phyloP scores from a whole-genome alignment of 2,329 filamentous ascomycete genomes.

The Arachnomyces sp. region DNA sequence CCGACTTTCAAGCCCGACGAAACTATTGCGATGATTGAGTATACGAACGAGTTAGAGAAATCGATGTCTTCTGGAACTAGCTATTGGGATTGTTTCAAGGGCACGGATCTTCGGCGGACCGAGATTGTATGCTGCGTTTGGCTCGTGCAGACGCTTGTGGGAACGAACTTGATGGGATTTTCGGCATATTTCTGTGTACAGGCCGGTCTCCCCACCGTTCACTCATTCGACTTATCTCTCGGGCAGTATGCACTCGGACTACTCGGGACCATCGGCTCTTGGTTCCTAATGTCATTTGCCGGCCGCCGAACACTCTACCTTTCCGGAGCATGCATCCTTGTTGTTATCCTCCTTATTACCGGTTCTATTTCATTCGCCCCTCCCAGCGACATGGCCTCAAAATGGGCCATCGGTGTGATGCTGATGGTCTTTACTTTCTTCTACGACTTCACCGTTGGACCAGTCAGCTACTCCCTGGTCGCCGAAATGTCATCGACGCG shows the following conservation, averaged over 20 bases:
- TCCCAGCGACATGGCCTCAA: conserved; percentile 18
- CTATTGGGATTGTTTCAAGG: conserved; percentile 24
- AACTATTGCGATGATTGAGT: conserved; percentile 29
- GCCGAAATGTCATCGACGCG: conserved; percentile 48
- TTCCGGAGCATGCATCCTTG: conserved; percentile 16
- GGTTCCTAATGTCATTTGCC: conserved; percentile 32
- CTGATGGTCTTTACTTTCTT: conserved; percentile 46
- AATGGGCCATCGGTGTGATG: conserved; percentile 36
- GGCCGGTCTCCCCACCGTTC: conserved; percentile 25
- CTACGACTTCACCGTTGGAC: conserved; percentile 48
- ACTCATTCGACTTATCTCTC: conserved; percentile 31
- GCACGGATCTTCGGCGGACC: conserved; percentile 29
- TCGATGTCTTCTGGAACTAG: conserved; percentile 12
- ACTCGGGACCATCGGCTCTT: conserved; percentile 43
- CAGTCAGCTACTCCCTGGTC: conserved; percentile 46
- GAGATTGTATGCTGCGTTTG: conserved; percentile 33
- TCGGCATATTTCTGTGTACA: conserved; percentile 28
- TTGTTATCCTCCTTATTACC: conserved; percentile 20
- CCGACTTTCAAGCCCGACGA: conserved; percentile 21
- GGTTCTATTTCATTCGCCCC: conserved; percentile 17
- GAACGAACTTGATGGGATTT: conserved; percentile 24
- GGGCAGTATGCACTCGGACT: conserved; percentile 55
- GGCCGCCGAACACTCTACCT: conserved; percentile 36
- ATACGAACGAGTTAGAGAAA: conserved; percentile 28
- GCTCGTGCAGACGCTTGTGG: conserved; percentile 26